phyloP scores from a whole-genome alignment of 306 rosid genomes.

The Sophora flavescens region DNA sequence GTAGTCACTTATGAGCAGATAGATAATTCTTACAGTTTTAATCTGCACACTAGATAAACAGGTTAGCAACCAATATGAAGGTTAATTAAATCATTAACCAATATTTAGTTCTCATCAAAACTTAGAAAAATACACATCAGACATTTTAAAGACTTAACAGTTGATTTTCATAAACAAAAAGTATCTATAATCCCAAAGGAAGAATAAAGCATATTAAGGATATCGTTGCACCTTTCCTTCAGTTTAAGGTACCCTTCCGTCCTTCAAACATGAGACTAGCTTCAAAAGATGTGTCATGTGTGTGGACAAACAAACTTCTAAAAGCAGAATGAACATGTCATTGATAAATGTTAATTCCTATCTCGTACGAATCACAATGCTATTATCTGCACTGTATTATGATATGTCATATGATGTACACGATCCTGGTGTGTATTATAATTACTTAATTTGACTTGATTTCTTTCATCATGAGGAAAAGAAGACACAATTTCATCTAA shows the following conservation, averaged over 20 bases:
- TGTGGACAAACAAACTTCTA: slow-evolving; percentile 5
- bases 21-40: too few species aligned
- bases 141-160: too few species aligned
- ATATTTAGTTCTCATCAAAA: too few species aligned
- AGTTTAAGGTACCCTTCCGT: slow-evolving; percentile 4
- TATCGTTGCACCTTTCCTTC: slow-evolving; percentile 1
- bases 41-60: too few species aligned
- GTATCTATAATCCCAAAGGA: slow-evolving; percentile 21
- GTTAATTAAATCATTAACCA: too few species aligned
- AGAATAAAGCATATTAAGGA: slow-evolving; percentile 3
- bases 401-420: neutral
- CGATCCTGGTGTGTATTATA: neutral
- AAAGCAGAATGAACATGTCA: slow-evolving; percentile 7
- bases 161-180: neutral
- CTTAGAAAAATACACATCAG: too few species aligned
- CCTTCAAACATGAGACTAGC: slow-evolving; percentile 10
- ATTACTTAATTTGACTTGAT: neutral
- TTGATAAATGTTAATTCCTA: neutral
- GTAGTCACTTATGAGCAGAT: too few species aligned
- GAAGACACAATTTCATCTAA: too few species aligned
- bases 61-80: too few species aligned
- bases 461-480: too few species aligned
- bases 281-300: neutral
- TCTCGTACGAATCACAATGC: neutral
- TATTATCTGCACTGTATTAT: neutral